Base-by-base conservation (phyloP, 2,329 filamentous ascomycete species). In the Phoma sp. region DNA sequence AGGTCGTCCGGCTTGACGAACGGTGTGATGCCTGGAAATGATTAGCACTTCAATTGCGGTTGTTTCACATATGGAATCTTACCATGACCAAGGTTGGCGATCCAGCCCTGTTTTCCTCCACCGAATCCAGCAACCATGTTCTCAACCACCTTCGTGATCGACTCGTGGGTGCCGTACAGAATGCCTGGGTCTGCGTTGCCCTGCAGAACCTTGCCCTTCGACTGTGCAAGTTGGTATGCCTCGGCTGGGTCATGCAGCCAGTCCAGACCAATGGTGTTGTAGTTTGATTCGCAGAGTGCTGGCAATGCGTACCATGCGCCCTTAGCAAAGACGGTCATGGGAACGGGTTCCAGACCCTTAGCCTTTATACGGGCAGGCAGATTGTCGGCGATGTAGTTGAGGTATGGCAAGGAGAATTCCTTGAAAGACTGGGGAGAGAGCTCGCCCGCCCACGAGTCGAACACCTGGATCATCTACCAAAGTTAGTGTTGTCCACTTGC, bases 321-420 rank as follows among this genome's bases (percentile, higher is more conserved):
- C 80, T 99, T 99, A 29, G 95, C 92, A 75, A 99, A 99, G 20
- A 98, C 92, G 5, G 93, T 96, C 93, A 98, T 97, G 3, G 95
- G 95, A 3, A 99, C 93, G 10, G 80, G 82, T 53, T 93, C 90
- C 46, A 93, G 78, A 0, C 87, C 87, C 71, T 96, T 82, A 72
- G 91, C 89, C 64, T 84, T 80, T 52, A 98, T 79, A 56, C 86
- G 87, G 65, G 80, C 82, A 1, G 93, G 93, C 3, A 99, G 83
- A 63, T 93, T 84, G 63, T 89, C 81, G 10, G 92, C 87, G 64
- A 99, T 98, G 72, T 93, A 87, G 36, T 84, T 84, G 47, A 99
- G 83, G 72, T 93, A 96, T 1, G 95, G 95, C 62, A 95, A 84
- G 2, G 91, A 88, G 74, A 98, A 96, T 50, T 88, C 81, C 70